Evolutionary conservation across 2,329 filamentous ascomycete species (phyloP).

Genomic region (Colletotrichum magnum): DNA sequence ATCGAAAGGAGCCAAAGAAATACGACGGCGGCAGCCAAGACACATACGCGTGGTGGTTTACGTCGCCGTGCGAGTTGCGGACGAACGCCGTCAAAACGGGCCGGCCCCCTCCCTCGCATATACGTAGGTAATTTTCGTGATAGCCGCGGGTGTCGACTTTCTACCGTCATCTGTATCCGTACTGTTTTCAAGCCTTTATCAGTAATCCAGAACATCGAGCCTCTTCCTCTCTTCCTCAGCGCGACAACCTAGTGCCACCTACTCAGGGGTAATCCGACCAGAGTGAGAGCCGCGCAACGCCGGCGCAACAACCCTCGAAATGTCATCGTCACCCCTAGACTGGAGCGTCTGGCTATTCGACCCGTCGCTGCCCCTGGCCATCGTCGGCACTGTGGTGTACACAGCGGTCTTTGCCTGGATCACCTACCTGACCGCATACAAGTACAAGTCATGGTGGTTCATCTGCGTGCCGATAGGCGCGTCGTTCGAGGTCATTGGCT

Average conservation of each 20-base stretch:
- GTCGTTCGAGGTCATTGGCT: conserved; percentile 58
- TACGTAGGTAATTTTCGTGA: no score
- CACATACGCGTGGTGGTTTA: not conserved
- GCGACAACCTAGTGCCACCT: no score
- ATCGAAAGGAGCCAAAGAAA: not conserved
- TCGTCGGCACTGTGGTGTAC: conserved; percentile 59
- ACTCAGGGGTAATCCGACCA: no score
- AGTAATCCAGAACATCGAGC: no score
- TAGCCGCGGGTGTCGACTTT: no score
- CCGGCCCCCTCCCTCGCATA: no score
- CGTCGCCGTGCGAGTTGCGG: not conserved
- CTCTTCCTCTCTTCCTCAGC: no score
- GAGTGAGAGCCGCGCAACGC: not conserved
- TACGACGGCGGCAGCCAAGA: not conserved
- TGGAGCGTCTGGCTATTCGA: conserved; percentile 57
- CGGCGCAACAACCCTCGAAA: not conserved
- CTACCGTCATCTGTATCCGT: no score
- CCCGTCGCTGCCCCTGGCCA: conserved; percentile 58
- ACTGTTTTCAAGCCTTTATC: no score
- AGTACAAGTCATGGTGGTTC: conserved; percentile 59
- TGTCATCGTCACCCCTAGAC: not conserved
- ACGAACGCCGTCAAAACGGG: no score
- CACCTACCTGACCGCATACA: conserved; percentile 57
- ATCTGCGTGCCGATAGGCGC: conserved; percentile 58
- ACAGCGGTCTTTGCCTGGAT: conserved; percentile 54